phyloP scores from a whole-genome alignment of 1,284 basidiomycete genomes.

The Malassezia equina region DNA sequence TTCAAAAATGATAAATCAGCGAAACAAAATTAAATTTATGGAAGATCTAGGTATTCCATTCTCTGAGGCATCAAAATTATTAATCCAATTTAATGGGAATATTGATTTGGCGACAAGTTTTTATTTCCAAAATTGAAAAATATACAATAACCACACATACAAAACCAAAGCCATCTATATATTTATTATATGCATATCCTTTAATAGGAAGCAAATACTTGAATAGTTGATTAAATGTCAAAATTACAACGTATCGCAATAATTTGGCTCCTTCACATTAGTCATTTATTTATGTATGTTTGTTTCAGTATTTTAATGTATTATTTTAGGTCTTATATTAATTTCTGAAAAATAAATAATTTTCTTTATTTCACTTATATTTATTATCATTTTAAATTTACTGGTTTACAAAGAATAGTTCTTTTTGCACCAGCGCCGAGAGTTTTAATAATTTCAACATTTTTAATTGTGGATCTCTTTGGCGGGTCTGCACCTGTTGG shows the following conservation, averaged over 20 bases:
- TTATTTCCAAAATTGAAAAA: constrained; percentile 13
- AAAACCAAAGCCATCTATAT: not conserved
- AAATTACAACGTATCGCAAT: too few species aligned
- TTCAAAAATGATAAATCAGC: not conserved
- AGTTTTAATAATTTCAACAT: constrained; percentile 8
- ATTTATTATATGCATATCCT: too few species aligned
- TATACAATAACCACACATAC: not conserved
- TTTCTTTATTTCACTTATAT: not conserved
- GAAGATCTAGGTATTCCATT: constrained; percentile 5
- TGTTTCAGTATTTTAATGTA: too few species aligned
- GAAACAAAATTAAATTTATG: not conserved
- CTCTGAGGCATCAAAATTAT: constrained; percentile 2
- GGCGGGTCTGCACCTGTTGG: not conserved
- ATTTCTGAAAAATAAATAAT: not conserved
- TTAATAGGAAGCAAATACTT: too few species aligned
- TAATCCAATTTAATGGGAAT: constrained; percentile 5
- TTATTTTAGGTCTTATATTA: not conserved
- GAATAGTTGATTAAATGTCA: too few species aligned
- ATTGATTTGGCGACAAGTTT: constrained; percentile 6
- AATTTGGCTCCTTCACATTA: too few species aligned
- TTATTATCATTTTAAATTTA: not conserved
- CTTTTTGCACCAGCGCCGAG: constrained; percentile 8
- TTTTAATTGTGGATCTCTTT: not conserved
- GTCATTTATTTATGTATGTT: too few species aligned
- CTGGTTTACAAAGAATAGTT: constrained; percentile 2